Percentiles rank a stretch among this genome's conserved stretches.
Evolutionary conservation across 2,329 filamentous ascomycete genomes (phyloP).

Genomic region (Sclerotinia nivalis): DNA sequence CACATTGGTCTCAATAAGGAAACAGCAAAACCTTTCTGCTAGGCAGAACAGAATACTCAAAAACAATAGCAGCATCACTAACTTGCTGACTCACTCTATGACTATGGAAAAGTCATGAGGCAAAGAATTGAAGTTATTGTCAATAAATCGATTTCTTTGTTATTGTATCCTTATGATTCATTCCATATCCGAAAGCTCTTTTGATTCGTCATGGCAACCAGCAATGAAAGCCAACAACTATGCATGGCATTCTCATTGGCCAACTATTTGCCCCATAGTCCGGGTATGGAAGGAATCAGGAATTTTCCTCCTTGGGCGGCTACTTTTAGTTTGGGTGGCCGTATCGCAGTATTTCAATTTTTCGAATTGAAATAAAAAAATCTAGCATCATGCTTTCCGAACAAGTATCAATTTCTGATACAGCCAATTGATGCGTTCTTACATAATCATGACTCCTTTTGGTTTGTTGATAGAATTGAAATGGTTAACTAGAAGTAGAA

Average conservation of each 20-base stretch:
- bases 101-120: neutral
- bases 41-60: conserved; percentile 3
- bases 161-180: conserved; percentile 3
- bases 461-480: neutral
- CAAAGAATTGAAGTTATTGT: neutral
- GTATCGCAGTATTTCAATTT: neutral
- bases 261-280: neutral
- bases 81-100: neutral
- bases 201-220: neutral
- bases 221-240: neutral
- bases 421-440: neutral
- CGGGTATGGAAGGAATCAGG: neutral
- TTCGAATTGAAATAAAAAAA: neutral
- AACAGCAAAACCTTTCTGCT: neutral
- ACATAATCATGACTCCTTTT: neutral
- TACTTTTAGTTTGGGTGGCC: neutral
- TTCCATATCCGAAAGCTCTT: neutral
- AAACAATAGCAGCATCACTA: neutral
- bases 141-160: conserved; percentile 8
- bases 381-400: neutral
- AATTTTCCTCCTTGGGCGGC: neutral
- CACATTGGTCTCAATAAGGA: neutral
- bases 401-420: neutral
- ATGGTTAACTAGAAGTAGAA: neutral
- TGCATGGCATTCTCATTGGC: neutral